These are phyloP conservation scores for Musa schizocarpa DNA, from an alignment of 176 grass and related monocot species.

Conservation along the genomic window DNA sequence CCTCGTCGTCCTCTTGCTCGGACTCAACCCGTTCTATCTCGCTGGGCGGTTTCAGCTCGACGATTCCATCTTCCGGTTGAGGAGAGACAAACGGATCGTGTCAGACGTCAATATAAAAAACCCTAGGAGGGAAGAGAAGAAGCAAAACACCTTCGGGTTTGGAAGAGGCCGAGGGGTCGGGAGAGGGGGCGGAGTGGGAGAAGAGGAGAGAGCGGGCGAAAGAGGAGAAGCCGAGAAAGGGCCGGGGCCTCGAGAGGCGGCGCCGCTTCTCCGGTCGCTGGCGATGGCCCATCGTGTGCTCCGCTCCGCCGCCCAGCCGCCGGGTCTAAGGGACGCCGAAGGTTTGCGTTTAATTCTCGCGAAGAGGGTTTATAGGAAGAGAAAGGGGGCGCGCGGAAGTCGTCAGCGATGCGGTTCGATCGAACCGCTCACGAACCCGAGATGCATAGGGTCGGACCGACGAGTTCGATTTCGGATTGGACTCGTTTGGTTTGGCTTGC, in stretches of 20 bases:
- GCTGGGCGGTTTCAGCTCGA: constrained; percentile 22
- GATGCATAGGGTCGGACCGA: too few relatives aligned
- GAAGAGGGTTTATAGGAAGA: too few relatives aligned
- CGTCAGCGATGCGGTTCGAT: too few relatives aligned
- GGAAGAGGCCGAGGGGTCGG: constrained; percentile 2
- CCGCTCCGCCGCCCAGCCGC: background rate
- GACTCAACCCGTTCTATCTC: constrained; percentile 26
- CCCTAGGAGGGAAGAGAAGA: background rate
- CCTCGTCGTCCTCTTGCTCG: constrained; percentile 4
- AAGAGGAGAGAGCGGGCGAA: constrained; percentile 49
- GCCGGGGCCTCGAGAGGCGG: constrained; percentile 8
- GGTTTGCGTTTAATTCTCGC: too few relatives aligned
- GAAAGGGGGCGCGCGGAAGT: too few relatives aligned
- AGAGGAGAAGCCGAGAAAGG: constrained; percentile 48
- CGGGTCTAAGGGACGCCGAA: too few relatives aligned
- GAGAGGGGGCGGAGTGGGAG: constrained; percentile 20
- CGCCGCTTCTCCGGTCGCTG: constrained; percentile 22
- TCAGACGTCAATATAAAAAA: constrained; percentile 2
- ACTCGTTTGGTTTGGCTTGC: too few relatives aligned
- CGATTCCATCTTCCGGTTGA: background rate
- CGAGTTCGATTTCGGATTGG: too few relatives aligned
- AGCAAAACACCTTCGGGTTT: background rate
- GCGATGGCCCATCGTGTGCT: background rate
- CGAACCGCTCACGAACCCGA: too few relatives aligned
- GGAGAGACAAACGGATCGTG: background rate